A percentile compares a stretch with the other conserved stretches of the same genome.
Conservation (phyloP, 2,329 filamentous ascomycete genomes). For the Coniochaeta sp. region DNA sequence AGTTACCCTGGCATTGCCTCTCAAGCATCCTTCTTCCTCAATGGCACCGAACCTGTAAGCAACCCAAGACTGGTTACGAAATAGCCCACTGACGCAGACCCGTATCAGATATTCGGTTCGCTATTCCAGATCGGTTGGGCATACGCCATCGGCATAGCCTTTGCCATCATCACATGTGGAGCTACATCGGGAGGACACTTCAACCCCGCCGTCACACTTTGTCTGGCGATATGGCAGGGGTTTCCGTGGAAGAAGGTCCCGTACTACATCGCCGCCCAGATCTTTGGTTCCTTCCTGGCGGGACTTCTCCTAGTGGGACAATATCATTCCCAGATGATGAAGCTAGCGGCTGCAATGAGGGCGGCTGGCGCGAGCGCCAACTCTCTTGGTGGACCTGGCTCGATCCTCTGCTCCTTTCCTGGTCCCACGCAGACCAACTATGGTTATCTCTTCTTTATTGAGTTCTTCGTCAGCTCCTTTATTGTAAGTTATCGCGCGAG, state of each 20-base stretch:
- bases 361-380: neutral
- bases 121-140: constrained; percentile 49
- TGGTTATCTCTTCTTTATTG: constrained; percentile 50
- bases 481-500: constrained; percentile 32
- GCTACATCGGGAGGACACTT: constrained; percentile 48
- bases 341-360: constrained; percentile 2
- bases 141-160: constrained; percentile 50
- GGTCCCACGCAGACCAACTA: constrained; percentile 40
- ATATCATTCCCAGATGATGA: constrained; percentile 41
- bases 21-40: constrained; percentile 41
- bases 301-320: constrained; percentile 48
- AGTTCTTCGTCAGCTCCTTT: constrained; percentile 52
- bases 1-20: constrained; percentile 42
- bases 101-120: constrained; percentile 27
- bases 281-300: constrained; percentile 49
- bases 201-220: constrained; percentile 42
- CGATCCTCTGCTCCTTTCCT: constrained; percentile 48
- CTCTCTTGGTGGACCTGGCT: neutral
- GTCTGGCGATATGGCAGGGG: constrained; percentile 44
- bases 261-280: constrained; percentile 48
- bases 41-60: constrained; percentile 21
- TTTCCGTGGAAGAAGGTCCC: constrained; percentile 54
- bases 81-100: constrained; percentile 21
- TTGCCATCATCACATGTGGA: constrained; percentile 51
- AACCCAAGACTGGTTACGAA: too few species aligned